A percentile compares a stretch with the other conserved stretches of the same genome.
Conservation (phyloP, 139 green algal species). For the Gonium pectorale region DNA sequence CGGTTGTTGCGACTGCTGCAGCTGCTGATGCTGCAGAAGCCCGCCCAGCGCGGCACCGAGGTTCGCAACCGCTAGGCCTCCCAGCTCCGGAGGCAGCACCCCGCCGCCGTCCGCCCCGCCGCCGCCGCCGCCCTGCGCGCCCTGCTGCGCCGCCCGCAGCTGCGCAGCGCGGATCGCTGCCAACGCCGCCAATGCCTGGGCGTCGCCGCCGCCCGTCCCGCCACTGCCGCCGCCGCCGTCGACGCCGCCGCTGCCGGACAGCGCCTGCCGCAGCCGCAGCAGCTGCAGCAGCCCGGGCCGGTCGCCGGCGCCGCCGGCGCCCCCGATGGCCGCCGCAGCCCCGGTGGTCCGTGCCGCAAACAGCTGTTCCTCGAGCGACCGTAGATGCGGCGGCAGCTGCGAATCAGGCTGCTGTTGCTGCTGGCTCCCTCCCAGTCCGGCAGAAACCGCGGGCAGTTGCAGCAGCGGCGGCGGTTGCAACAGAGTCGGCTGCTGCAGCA, state of each 20-base stretch:
- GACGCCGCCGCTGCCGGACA: too few relatives aligned
- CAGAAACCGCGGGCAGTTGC: background rate
- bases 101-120: background rate
- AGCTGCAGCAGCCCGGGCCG: too few relatives aligned
- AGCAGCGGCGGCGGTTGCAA: background rate
- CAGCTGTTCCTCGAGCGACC: background rate
- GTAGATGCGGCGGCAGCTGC: too few relatives aligned
- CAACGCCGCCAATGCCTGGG: too few relatives aligned
- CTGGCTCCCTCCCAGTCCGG: background rate
- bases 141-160: background rate
- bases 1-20: background rate
- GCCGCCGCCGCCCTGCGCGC: background rate
- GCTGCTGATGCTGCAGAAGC: background rate
- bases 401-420: slow-evolving; percentile 1
- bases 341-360: too few relatives aligned
- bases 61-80: slow-evolving; percentile 9
- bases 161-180: too few relatives aligned
- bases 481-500: background rate
- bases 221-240: too few relatives aligned
- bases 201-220: too few relatives aligned
- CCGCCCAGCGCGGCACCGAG: background rate
- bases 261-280: background rate
- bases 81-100: background rate
- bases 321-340: too few relatives aligned
- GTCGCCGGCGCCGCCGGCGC: too few relatives aligned